These are phyloP conservation scores for Dothideomycetidae sp. DNA, from an alignment of 2,329 filamentous ascomycete species.

Conservation along the genomic window DNA sequence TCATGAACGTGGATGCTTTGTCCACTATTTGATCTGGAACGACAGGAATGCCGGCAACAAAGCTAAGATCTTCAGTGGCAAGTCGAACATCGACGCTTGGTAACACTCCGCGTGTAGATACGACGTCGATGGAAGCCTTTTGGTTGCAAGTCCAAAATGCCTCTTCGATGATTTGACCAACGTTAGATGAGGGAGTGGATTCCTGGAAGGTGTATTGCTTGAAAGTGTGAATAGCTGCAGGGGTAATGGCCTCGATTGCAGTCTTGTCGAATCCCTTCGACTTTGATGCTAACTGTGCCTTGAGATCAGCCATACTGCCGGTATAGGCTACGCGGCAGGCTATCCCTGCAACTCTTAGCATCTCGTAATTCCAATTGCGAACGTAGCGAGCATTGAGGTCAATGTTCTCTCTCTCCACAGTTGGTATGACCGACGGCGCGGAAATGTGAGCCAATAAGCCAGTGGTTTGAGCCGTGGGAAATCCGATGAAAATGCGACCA, in stretches of 20 bases:
- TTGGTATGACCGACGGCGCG: constrained; percentile 89
- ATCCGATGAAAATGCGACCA: constrained; percentile 91
- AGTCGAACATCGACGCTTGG: constrained; percentile 73
- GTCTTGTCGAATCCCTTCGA: constrained; percentile 41
- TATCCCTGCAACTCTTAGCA: constrained; percentile 81
- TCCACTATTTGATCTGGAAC: constrained; percentile 63
- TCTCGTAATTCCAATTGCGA: constrained; percentile 86
- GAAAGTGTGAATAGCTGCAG: constrained; percentile 67
- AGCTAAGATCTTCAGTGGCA: constrained; percentile 54
- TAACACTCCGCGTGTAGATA: constrained; percentile 76
- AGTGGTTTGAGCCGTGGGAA: constrained; percentile 93
- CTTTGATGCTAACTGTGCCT: constrained; percentile 30
- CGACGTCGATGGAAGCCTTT: constrained; percentile 68
- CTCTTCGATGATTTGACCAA: constrained; percentile 80
- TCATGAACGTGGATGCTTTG: constrained; percentile 55
- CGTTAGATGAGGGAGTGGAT: constrained; percentile 73
- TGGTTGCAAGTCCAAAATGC: constrained; percentile 90
- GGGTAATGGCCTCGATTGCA: constrained; percentile 53
- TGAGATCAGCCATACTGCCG: constrained; percentile 71
- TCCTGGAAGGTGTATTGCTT: constrained; percentile 80
- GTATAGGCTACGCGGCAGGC: constrained; percentile 77
- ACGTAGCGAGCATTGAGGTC: constrained; percentile 94
- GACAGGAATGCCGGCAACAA: constrained; percentile 79
- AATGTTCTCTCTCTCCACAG: constrained; percentile 91
- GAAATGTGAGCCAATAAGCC: constrained; percentile 88